Conservation (phyloP, 1,139 yeast genomes). For the Magnusiomyces ingens region DNA sequence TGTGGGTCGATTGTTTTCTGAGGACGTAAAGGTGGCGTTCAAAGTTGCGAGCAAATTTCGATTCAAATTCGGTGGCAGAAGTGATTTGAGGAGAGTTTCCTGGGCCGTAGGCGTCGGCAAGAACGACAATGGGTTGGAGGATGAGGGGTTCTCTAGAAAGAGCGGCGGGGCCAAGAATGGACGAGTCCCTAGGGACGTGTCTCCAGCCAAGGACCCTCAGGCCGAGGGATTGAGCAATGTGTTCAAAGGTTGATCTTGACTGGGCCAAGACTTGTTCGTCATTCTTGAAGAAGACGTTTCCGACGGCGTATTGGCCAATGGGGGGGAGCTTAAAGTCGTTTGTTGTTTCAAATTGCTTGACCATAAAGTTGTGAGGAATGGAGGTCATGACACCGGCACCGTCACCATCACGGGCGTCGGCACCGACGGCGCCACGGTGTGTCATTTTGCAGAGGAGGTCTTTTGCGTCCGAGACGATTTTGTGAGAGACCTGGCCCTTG, state of each 20-base stretch:
- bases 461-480: slow-evolving; percentile 82
- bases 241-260: slow-evolving; percentile 71
- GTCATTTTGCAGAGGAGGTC: slow-evolving; percentile 93
- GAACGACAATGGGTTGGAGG: slow-evolving; percentile 80
- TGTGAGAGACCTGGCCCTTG: slow-evolving; percentile 82
- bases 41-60: slow-evolving; percentile 55
- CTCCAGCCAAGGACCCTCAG: slow-evolving; percentile 91
- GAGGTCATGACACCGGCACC: slow-evolving; percentile 97
- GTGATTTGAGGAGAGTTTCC: slow-evolving; percentile 27
- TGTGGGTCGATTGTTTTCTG: slow-evolving; percentile 83
- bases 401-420: slow-evolving; percentile 96
- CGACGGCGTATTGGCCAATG: slow-evolving; percentile 87
- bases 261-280: slow-evolving; percentile 58
- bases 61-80: slow-evolving; percentile 45
- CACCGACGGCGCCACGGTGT: slow-evolving; percentile 95
- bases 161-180: slow-evolving; percentile 92
- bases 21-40: slow-evolving; percentile 79
- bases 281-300: slow-evolving; percentile 86
- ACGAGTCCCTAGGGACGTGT: slow-evolving; percentile 88
- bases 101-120: slow-evolving; percentile 49
- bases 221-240: slow-evolving; percentile 68
- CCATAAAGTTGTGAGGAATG: slow-evolving; percentile 81
- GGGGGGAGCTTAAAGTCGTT: slow-evolving; percentile 59
- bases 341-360: slow-evolving; percentile 62
- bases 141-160: slow-evolving; percentile 87